Conservation (phyloP, 2,329 filamentous ascomycete genomes). For the Madurella fahalii region DNA sequence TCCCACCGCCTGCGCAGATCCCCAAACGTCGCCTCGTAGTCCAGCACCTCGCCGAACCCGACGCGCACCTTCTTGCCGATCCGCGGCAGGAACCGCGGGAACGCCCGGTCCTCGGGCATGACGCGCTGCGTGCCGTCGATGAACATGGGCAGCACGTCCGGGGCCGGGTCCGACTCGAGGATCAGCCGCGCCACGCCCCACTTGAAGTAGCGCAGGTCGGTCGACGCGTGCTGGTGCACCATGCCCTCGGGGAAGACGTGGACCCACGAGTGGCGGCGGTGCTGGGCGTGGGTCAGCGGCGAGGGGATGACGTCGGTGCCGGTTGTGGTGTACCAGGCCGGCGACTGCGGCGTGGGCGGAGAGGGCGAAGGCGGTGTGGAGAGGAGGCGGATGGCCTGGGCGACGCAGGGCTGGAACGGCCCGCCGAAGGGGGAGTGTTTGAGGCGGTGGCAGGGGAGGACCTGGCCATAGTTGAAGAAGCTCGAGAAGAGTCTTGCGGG, state of each 20-base stretch:
- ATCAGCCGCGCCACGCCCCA: conserved; percentile 93
- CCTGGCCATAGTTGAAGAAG: conserved; percentile 88
- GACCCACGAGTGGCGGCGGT: conserved; percentile 71
- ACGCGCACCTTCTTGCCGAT: conserved; percentile 66
- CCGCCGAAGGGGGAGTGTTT: conserved; percentile 77
- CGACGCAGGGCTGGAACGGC: conserved; percentile 83
- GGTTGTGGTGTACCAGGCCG: conserved; percentile 58
- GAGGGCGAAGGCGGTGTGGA: conserved; percentile 49
- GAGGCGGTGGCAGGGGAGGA: conserved; percentile 80
- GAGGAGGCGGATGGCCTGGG: conserved; percentile 78
- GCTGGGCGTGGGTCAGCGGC: conserved; percentile 65
- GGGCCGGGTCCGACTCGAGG: conserved; percentile 80
- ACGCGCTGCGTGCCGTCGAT: conserved; percentile 83
- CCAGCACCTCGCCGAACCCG: conserved; percentile 74
- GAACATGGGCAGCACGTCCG: conserved; percentile 90
- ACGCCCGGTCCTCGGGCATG: conserved; percentile 79
- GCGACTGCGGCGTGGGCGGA: conserved; percentile 47
- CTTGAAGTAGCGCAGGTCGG: conserved; percentile 92
- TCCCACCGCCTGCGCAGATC: conserved; percentile 73
- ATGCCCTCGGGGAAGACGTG: conserved; percentile 96
- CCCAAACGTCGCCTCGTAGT: conserved; percentile 71
- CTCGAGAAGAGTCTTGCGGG: conserved; percentile 59
- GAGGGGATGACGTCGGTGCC: conserved; percentile 63
- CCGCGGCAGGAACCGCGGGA: conserved; percentile 77
- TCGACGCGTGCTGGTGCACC: conserved; percentile 79